phyloP scores from a whole-genome alignment of 768 basidiomycete species.

The Fibroporia radiculosa region DNA sequence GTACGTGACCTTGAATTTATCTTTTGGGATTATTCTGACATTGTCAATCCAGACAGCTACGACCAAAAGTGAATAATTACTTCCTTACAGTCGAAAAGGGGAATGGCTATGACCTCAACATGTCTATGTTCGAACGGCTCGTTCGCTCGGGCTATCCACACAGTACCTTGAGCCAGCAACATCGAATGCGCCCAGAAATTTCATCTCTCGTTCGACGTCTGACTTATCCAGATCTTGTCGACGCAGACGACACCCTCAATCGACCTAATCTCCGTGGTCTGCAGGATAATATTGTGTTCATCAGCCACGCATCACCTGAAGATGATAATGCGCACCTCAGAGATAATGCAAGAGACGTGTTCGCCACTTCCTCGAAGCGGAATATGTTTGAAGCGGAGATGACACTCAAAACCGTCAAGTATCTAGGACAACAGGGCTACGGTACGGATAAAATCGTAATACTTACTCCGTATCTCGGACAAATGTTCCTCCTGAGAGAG shows the following conservation, averaged over 20 bases:
- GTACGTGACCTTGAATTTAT: slow-evolving; percentile 28
- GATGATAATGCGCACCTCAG: slow-evolving; percentile 34
- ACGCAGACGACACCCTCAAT: slow-evolving; percentile 41
- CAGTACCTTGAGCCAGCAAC: slow-evolving; percentile 44
- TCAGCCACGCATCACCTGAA: slow-evolving; percentile 49
- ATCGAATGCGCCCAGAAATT: slow-evolving; percentile 73
- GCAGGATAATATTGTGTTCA: slow-evolving; percentile 50
- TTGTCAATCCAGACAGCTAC: slow-evolving; percentile 45
- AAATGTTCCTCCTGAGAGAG: slow-evolving; percentile 43
- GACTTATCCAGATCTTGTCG: slow-evolving; percentile 58
- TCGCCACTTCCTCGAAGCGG: slow-evolving; percentile 48
- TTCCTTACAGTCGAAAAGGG: slow-evolving; percentile 58
- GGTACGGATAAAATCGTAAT: slow-evolving; percentile 51
- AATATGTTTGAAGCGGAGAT: slow-evolving; percentile 53
- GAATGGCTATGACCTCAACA: slow-evolving; percentile 59
- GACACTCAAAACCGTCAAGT: slow-evolving; percentile 58
- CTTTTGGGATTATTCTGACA: background rate
- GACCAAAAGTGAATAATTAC: slow-evolving; percentile 67
- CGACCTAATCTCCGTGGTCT: slow-evolving; percentile 50
- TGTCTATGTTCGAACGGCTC: slow-evolving; percentile 62
- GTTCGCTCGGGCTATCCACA: slow-evolving; percentile 59
- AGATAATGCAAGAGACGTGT: slow-evolving; percentile 41
- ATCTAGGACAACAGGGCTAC: slow-evolving; percentile 64
- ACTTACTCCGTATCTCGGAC: slow-evolving; percentile 64
- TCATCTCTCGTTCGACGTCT: slow-evolving; percentile 51